A percentile compares a stretch with the other conserved stretches of the same genome.
These are phyloP conservation scores for Penicilliopsis zonata DNA, from an alignment of 495 filamentous ascomycete genomes.

Conservation along the genomic window DNA sequence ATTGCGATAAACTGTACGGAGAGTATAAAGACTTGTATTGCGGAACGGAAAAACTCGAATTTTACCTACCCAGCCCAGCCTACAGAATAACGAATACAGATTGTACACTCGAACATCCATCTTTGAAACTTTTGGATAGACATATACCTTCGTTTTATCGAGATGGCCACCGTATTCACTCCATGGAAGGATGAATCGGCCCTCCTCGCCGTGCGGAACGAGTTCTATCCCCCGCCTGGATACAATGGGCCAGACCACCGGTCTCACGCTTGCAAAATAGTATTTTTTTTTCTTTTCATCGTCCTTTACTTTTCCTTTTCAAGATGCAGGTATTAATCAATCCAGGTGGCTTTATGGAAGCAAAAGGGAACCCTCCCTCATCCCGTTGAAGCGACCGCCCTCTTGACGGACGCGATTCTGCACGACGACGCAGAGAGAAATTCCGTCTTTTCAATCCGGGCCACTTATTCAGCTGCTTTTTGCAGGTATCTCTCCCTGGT, in stretches of 20 bases:
- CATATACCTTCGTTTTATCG: no score
- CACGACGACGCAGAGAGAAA: conserved; percentile 45
- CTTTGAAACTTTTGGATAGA: neutral
- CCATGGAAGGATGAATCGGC: conserved; percentile 62
- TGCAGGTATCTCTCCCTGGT: conserved; percentile 39
- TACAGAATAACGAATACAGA: no score
- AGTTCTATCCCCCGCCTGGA: conserved; percentile 46
- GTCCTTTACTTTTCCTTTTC: neutral
- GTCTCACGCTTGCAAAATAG: conserved; percentile 32
- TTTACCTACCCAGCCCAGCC: no score
- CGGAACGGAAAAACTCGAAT: no score
- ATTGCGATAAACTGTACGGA: no score
- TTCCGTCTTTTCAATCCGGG: conserved; percentile 40
- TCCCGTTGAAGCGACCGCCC: conserved; percentile 68
- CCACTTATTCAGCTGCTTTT: conserved; percentile 48
- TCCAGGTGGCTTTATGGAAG: conserved; percentile 43
- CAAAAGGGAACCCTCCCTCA: conserved; percentile 66
- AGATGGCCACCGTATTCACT: conserved; percentile 68
- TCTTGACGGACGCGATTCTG: conserved; percentile 62
- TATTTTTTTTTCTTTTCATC: conserved; percentile 13
- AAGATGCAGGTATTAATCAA: neutral
- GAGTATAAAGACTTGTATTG: no score
- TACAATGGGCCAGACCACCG: conserved; percentile 27
- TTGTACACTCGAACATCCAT: no score
- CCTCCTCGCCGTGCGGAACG: conserved; percentile 50